These are phyloP conservation scores for Rhodotorula kratochvilovae DNA, from an alignment of 768 basidiomycete genomes.

Conservation along the genomic window DNA sequence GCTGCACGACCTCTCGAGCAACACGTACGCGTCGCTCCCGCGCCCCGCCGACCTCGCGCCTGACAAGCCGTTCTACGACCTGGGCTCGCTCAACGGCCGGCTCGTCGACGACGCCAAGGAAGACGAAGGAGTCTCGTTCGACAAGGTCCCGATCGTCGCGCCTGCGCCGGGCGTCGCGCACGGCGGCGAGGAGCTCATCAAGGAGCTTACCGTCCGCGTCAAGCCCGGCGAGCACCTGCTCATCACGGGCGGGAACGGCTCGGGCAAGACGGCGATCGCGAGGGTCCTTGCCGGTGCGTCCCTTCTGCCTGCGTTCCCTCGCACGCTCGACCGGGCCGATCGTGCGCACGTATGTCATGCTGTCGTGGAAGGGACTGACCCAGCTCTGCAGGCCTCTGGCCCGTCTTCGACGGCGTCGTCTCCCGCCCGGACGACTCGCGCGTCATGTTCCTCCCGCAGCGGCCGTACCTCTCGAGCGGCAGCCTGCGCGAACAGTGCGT, in stretches of 20 bases:
- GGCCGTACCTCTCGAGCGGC: constrained; percentile 86
- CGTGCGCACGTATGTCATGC: too few species aligned
- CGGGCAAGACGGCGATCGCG: constrained; percentile 44
- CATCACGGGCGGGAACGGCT: constrained; percentile 70
- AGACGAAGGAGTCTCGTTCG: constrained; percentile 42
- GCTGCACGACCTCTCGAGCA: constrained; percentile 63
- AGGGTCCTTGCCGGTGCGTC: constrained; percentile 67
- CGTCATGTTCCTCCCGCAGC: constrained; percentile 71
- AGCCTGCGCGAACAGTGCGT: constrained; percentile 75
- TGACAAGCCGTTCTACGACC: constrained; percentile 55
- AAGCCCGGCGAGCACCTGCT: constrained; percentile 74
- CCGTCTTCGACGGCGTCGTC: constrained; percentile 51
- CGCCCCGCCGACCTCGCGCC: constrained; percentile 49
- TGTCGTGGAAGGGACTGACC: too few species aligned
- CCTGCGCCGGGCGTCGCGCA: constrained; percentile 49
- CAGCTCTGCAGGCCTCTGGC: constrained; percentile 59
- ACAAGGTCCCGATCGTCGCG: constrained; percentile 50
- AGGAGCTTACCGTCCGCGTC: constrained; percentile 63
- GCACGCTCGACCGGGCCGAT: too few species aligned
- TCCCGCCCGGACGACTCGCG: constrained; percentile 55
- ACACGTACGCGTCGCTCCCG: constrained; percentile 51
- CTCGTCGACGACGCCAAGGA: constrained; percentile 9
- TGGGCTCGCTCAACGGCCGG: constrained; percentile 64
- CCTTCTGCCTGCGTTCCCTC: too few species aligned
- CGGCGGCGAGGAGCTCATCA: constrained; percentile 59